These are phyloP conservation scores for Xylaria bambusicola DNA, from an alignment of 495 filamentous ascomycete species.

Conservation along the genomic window DNA sequence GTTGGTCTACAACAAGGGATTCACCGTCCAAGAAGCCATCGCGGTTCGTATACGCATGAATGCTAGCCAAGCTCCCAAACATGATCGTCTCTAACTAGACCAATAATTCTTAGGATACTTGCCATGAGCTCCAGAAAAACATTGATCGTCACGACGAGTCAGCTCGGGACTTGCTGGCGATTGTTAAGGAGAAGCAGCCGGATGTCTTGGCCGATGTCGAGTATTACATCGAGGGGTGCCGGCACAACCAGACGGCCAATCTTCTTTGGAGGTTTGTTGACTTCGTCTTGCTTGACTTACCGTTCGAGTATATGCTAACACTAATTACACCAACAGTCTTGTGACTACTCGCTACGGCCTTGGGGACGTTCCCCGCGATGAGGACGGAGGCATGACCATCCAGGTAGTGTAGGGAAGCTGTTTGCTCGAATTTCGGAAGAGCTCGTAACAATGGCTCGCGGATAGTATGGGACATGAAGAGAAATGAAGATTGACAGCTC, in stretches of 20 bases:
- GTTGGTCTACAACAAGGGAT: conserved; percentile 1
- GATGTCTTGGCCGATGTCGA: not conserved
- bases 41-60: not conserved
- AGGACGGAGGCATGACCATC: not conserved
- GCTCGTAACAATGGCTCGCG: too few relatives aligned
- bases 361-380: not conserved
- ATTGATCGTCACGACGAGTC: not conserved
- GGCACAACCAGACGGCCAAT: not conserved
- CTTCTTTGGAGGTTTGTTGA: not conserved
- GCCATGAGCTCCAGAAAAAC: not conserved
- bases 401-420: not conserved
- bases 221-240: conserved; percentile 1
- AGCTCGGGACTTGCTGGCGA: not conserved
- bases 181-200: not conserved
- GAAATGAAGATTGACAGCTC: too few relatives aligned
- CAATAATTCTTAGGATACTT: not conserved
- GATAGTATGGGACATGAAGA: too few relatives aligned
- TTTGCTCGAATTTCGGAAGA: too few relatives aligned
- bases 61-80: too few relatives aligned
- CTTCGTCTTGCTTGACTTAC: not conserved
- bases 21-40: not conserved
- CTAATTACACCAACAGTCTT: not conserved
- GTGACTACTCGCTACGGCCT: not conserved
- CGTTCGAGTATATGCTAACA: too few relatives aligned
- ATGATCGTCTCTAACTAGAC: not conserved